A percentile compares a stretch with the other conserved stretches of the same genome.
Evolutionary conservation across 2,329 filamentous ascomycete genomes (phyloP).

Genomic region (Bipolaris oryzae): DNA sequence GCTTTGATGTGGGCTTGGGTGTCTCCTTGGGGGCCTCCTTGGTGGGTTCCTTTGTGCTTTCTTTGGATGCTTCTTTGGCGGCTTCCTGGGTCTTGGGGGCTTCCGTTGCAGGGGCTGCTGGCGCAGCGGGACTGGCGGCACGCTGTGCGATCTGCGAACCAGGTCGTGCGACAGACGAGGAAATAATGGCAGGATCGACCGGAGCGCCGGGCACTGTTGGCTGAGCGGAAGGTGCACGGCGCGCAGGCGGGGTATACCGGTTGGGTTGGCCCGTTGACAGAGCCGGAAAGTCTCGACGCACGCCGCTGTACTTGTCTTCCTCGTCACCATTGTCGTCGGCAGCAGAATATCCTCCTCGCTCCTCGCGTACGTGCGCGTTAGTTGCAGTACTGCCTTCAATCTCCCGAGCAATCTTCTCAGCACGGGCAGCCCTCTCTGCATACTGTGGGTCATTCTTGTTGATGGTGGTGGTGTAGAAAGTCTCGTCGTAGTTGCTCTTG

Average conservation of each 20-base stretch:
- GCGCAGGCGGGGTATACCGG: conserved; percentile 90
- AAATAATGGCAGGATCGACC: conserved; percentile 88
- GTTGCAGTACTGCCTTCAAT: conserved; percentile 78
- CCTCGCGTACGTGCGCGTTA: conserved; percentile 87
- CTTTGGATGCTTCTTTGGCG: conserved; percentile 4
- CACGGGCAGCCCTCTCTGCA: conserved; percentile 75
- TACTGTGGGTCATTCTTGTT: conserved; percentile 84
- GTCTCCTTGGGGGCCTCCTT: background rate
- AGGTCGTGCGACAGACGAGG: conserved; percentile 71
- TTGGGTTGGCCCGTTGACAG: conserved; percentile 65
- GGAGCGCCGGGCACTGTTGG: conserved; percentile 77
- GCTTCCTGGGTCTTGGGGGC: conserved; percentile 12
- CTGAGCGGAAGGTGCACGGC: conserved; percentile 76
- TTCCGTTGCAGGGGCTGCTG: conserved; percentile 28
- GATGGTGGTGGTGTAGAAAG: conserved; percentile 90
- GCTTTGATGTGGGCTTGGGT: conserved; percentile 27
- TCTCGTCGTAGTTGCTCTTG: conserved; percentile 90
- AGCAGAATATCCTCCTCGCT: conserved; percentile 72
- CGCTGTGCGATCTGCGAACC: conserved; percentile 38
- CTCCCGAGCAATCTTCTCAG: conserved; percentile 80
- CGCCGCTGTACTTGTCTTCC: conserved; percentile 97
- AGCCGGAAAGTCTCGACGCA: conserved; percentile 75
- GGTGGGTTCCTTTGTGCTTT: conserved; percentile 3
- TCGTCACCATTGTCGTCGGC: conserved; percentile 76
- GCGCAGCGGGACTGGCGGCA: conserved; percentile 28